phyloP scores from a whole-genome alignment of 2,329 filamentous ascomycete genomes.

The Xylariales sp. region DNA sequence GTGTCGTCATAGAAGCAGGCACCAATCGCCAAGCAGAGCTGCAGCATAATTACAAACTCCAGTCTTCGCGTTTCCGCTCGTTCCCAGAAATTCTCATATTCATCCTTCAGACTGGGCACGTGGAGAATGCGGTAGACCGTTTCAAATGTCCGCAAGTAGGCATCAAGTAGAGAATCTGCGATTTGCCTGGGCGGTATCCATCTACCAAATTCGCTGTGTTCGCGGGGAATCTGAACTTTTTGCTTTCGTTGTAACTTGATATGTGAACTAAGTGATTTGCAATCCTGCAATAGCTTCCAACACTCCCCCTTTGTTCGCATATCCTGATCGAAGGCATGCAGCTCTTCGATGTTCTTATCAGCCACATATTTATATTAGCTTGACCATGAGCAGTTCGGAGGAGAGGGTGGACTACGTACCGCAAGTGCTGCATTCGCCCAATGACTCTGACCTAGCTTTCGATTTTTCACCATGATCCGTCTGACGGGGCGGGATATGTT shows the following conservation, averaged over 20 bases:
- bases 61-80: constrained; percentile 18
- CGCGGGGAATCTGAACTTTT: background rate
- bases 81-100: constrained; percentile 48
- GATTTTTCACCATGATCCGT: constrained; percentile 41
- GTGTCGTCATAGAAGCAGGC: constrained; percentile 43
- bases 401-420: constrained; percentile 34
- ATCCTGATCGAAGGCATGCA: background rate
- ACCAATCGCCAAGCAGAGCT: constrained; percentile 56
- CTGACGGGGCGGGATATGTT: background rate
- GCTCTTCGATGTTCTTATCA: too few relatives aligned
- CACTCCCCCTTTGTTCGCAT: background rate
- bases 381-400: background rate
- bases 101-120: constrained; percentile 40
- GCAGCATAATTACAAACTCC: constrained; percentile 51
- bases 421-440: constrained; percentile 49
- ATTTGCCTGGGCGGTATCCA: constrained; percentile 41
- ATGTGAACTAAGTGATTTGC: constrained; percentile 45
- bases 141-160: constrained; percentile 46
- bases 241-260: constrained; percentile 45
- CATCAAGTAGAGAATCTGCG: constrained; percentile 41
- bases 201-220: constrained; percentile 1
- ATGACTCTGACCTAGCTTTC: constrained; percentile 52
- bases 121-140: constrained; percentile 45
- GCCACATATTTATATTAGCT: background rate
- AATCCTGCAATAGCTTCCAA: constrained; percentile 33